Conservation (phyloP, 2,329 filamentous ascomycete genomes). For the Raffaelea albimanens region DNA sequence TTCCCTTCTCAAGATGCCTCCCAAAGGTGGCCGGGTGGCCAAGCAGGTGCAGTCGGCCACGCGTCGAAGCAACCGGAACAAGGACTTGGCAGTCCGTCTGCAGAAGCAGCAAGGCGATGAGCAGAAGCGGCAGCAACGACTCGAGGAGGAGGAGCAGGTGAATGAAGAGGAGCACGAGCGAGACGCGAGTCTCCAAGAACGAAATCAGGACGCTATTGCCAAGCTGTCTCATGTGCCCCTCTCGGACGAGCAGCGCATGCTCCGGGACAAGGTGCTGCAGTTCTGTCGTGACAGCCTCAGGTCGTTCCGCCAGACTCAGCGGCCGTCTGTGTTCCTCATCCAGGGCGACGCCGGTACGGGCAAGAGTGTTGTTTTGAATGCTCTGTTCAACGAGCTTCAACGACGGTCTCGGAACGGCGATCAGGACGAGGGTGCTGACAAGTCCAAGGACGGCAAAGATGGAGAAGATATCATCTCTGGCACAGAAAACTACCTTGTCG, state of each 20-base stretch:
- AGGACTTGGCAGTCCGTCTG: not conserved
- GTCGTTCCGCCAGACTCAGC: not conserved
- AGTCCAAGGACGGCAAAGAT: not conserved
- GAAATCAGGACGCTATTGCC: not conserved
- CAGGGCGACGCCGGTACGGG: constrained; percentile 6
- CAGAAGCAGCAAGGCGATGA: not conserved
- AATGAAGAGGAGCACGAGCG: not conserved
- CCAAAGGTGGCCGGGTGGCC: constrained; percentile 1
- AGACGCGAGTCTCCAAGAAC: too few relatives aligned
- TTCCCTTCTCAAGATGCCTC: not conserved
- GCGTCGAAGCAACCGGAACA: constrained; percentile 3
- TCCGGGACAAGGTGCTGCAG: constrained; percentile 3
- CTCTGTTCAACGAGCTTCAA: constrained; percentile 8
- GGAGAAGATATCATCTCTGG: not conserved
- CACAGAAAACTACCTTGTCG: constrained; percentile 7
- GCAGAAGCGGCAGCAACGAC: not conserved
- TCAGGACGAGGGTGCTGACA: not conserved
- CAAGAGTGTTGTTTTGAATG: constrained; percentile 7
- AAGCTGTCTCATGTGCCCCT: constrained; percentile 6
- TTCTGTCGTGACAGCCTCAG: constrained; percentile 4
- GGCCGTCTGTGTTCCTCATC: constrained; percentile 5
- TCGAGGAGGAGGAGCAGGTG: not conserved
- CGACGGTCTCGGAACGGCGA: not conserved
- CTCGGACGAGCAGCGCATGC: constrained; percentile 4
- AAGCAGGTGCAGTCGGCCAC: constrained; percentile 5